Evolutionary conservation across 2,329 filamentous ascomycete species (phyloP).

Genomic region (Ophiostoma sp.): DNA sequence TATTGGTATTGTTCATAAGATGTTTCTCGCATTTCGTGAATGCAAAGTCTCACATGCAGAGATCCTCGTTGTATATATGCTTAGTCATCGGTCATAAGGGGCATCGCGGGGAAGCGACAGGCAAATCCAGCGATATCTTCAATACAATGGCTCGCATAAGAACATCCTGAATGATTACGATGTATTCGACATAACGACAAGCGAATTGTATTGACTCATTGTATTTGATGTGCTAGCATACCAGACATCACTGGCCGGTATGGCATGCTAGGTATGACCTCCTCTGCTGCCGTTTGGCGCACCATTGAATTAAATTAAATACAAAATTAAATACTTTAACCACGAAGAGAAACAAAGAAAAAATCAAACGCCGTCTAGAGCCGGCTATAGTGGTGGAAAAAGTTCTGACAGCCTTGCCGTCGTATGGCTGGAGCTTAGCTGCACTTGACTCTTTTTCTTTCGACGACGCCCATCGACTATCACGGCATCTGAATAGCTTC

Average conservation of each 20-base stretch:
- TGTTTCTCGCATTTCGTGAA: too few species aligned
- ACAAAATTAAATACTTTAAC: background rate
- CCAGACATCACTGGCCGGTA: too few species aligned
- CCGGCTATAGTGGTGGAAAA: background rate
- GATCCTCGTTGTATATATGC: background rate
- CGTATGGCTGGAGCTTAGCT: background rate
- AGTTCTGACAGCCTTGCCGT: conserved; percentile 7
- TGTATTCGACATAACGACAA: too few species aligned
- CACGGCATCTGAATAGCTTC: background rate
- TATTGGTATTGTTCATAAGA: background rate
- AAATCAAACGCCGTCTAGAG: background rate
- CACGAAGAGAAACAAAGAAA: background rate
- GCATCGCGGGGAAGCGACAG: background rate
- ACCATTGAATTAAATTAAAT: background rate
- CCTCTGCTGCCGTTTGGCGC: background rate
- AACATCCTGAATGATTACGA: too few species aligned
- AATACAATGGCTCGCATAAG: too few species aligned
- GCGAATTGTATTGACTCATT: too few species aligned
- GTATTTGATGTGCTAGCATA: too few species aligned
- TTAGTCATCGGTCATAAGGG: background rate
- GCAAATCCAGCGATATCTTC: too few species aligned
- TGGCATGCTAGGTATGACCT: background rate
- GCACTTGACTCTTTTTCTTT: background rate
- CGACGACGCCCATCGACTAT: too few species aligned
- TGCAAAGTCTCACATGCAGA: too few species aligned